Evolutionary conservation across 192 early-diverging fungal genomes (phyloP).

Genomic region (Backusella circina): DNA sequence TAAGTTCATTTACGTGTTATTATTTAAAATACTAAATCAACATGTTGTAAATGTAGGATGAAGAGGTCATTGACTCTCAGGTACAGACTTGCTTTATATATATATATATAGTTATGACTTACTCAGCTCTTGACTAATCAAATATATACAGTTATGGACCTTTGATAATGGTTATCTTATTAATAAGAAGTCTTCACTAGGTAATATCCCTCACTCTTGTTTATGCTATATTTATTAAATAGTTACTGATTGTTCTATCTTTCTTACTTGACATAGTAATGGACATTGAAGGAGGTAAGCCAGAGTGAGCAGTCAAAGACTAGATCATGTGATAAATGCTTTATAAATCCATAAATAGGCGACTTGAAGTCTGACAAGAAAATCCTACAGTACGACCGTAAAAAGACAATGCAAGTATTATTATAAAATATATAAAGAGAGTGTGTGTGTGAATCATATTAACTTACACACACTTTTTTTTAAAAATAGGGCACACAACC

Average conservation of each 20-base stretch:
- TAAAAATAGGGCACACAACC: slow-evolving; percentile 22
- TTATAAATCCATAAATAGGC: background rate
- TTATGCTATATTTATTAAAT: too few relatives aligned
- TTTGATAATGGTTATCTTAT: slow-evolving; percentile 16
- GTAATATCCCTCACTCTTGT: too few relatives aligned
- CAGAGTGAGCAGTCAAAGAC: background rate
- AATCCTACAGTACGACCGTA: slow-evolving; percentile 20
- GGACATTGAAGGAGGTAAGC: slow-evolving; percentile 11
- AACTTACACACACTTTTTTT: background rate
- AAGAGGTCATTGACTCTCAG: background rate
- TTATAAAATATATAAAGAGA: background rate
- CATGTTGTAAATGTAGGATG: background rate
- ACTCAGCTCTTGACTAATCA: background rate
- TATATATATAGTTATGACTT: background rate
- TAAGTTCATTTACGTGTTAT: background rate
- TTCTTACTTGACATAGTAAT: background rate
- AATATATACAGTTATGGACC: slow-evolving; percentile 13
- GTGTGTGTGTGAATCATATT: background rate
- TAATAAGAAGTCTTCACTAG: slow-evolving; percentile 9
- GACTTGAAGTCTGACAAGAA: slow-evolving; percentile 7
- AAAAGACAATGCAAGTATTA: slow-evolving; percentile 19
- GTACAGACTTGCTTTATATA: background rate
- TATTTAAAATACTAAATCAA: background rate
- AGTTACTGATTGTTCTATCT: too few relatives aligned
- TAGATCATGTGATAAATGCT: background rate